Base-by-base conservation (phyloP, 1,139 yeast species). In the Blastobotrys illinoisensis region DNA sequence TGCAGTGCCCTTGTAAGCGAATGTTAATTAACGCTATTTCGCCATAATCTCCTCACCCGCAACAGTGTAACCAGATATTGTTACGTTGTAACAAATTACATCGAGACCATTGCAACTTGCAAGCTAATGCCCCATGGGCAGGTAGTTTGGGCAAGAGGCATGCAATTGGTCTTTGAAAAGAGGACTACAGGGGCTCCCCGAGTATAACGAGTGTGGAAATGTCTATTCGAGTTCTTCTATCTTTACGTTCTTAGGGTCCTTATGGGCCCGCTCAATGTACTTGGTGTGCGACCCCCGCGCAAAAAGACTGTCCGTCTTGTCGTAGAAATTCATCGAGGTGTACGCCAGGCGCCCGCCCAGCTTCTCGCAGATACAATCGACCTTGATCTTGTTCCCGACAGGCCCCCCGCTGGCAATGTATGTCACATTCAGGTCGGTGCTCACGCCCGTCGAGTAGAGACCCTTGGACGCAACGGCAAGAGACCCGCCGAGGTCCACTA, bases 221-320 rank as follows among this genome's bases (percentile, higher is more conserved):
- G 32, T 11, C 32, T 26, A 32, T n/a, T 32, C 40, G 13, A 32
- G 40, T 11, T 32, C 40, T n/a, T 32, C 40, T 32, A 32, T 32
- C 16, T 32, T 32, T 32, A 32, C 40, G 40, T 32, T 32, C 16
- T 32, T 11, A 11, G 40, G 40, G 55, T 73, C 72, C 44, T 65
- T 68, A 53, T 63, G 55, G 2, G 77, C 77, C 28, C 62, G 63
- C 9, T 72, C 69, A 48, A 74, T 65, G 58, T 72, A 72, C 61
- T 75, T 75, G 9, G 79, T 74, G 58, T 75, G 79, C 24, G 73
- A 68, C 5, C 79, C 79, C 9, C 77, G 62, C 7, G 79, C 79
- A 56, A 74, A 71, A 47, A 74, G 59, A 21, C 59, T 53, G 24
- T 61, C 60, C 36, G 65, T 57, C 13, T 60, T 54, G 48, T 69